These are phyloP conservation scores for Neonectria faginata DNA, from an alignment of 2,329 filamentous ascomycete genomes.

Conservation along the genomic window DNA sequence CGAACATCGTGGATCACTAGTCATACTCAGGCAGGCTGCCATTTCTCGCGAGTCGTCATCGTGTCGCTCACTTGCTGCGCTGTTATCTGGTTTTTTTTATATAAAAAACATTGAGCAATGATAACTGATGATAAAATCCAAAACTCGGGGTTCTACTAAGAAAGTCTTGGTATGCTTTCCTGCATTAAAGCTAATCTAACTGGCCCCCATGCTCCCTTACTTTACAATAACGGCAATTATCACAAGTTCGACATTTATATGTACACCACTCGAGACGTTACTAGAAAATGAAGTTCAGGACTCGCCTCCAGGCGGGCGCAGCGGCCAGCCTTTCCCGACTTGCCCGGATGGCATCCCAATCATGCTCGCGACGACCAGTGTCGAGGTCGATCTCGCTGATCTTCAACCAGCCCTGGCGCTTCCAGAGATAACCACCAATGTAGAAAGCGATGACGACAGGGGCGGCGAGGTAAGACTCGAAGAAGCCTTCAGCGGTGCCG, in stretches of 20 bases:
- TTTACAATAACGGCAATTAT: not conserved
- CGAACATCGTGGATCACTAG: too few species aligned
- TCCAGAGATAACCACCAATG: slow-evolving; percentile 70
- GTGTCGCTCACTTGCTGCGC: too few species aligned
- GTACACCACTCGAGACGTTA: not conserved
- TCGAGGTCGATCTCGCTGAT: slow-evolving; percentile 75
- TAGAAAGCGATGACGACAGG: slow-evolving; percentile 68
- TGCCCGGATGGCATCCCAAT: slow-evolving; percentile 69
- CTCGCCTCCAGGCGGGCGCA: slow-evolving; percentile 59
- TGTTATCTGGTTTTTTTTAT: too few species aligned
- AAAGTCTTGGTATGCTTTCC: not conserved
- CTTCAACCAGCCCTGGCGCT: slow-evolving; percentile 68
- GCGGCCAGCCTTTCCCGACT: slow-evolving; percentile 58
- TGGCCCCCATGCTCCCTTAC: not conserved
- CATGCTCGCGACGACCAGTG: slow-evolving; percentile 69
- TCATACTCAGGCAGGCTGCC: too few species aligned
- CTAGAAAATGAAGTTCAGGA: slow-evolving; percentile 48
- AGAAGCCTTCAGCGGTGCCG: slow-evolving; percentile 58
- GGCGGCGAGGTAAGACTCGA: slow-evolving; percentile 65
- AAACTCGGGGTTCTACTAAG: not conserved
- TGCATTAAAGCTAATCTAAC: not conserved
- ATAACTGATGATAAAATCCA: not conserved
- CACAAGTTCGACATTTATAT: not conserved
- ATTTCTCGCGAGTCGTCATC: too few species aligned
- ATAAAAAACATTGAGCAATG: too few species aligned